phyloP scores from a whole-genome alignment of 805 yeast species.

The Ogataea pini region DNA sequence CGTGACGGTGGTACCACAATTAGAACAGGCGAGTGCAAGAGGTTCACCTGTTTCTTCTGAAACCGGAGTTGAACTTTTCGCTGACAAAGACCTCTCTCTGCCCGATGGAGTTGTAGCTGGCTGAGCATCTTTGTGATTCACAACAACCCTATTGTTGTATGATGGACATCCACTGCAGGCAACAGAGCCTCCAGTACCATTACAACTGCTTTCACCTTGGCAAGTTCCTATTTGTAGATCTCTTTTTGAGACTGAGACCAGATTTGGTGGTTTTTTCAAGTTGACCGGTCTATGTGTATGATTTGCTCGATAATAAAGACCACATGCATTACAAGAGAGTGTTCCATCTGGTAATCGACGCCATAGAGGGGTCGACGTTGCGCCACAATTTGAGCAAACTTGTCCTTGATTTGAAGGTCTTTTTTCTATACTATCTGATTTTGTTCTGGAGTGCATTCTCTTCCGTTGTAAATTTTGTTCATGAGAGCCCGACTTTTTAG shows the following conservation, averaged over 20 bases:
- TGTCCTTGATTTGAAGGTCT: slow-evolving; percentile 25
- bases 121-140: slow-evolving; percentile 2
- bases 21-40: slow-evolving; percentile 74
- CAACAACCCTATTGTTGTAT: slow-evolving; percentile 62
- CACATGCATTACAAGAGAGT: slow-evolving; percentile 60
- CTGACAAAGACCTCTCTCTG: slow-evolving; percentile 10
- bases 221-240: slow-evolving; percentile 52
- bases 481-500: neutral
- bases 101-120: slow-evolving; percentile 3
- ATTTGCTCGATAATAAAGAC: slow-evolving; percentile 56
- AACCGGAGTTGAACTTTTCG: neutral
- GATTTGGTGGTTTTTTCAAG: slow-evolving; percentile 57
- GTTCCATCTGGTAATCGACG: slow-evolving; percentile 58
- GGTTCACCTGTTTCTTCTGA: slow-evolving; percentile 33
- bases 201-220: slow-evolving; percentile 76
- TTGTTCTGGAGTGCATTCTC: slow-evolving; percentile 9
- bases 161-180: slow-evolving; percentile 87
- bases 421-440: slow-evolving; percentile 1
- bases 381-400: slow-evolving; percentile 54
- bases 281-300: slow-evolving; percentile 66
- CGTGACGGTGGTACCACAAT: slow-evolving; percentile 82
- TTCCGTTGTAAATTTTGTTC: neutral
- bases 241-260: slow-evolving; percentile 42
- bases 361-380: slow-evolving; percentile 60
- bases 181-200: slow-evolving; percentile 82